These are phyloP conservation scores for Zymoseptoria crescenta DNA, from an alignment of 2,329 filamentous ascomycete genomes.

Conservation along the genomic window DNA sequence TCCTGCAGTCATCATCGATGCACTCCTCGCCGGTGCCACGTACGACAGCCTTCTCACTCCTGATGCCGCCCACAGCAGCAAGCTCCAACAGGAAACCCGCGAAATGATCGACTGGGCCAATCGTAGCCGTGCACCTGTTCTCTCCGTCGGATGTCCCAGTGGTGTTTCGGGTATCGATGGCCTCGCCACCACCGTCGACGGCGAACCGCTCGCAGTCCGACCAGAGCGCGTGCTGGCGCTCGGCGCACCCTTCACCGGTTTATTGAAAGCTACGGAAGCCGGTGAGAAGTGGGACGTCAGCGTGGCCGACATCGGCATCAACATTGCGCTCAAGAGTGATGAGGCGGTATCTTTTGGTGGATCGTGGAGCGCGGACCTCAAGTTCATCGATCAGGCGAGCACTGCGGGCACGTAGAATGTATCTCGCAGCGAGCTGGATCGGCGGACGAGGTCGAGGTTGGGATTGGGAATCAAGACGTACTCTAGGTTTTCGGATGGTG, in stretches of 20 bases:
- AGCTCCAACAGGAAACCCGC: slow-evolving; percentile 75
- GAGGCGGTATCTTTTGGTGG: slow-evolving; percentile 83
- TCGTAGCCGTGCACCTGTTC: slow-evolving; percentile 69
- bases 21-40: slow-evolving; percentile 75
- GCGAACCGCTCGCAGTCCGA: slow-evolving; percentile 68
- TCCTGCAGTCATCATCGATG: slow-evolving; percentile 79
- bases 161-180: slow-evolving; percentile 77
- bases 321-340: slow-evolving; percentile 73
- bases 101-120: slow-evolving; percentile 93
- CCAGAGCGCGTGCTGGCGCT: slow-evolving; percentile 78
- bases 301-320: slow-evolving; percentile 80
- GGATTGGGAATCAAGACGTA: neutral
- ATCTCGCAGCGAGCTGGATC: neutral
- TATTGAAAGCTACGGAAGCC: slow-evolving; percentile 66
- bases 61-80: slow-evolving; percentile 29
- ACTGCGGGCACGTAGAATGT: neutral
- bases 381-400: slow-evolving; percentile 13
- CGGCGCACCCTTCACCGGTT: slow-evolving; percentile 76
- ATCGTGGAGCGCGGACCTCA: slow-evolving; percentile 63
- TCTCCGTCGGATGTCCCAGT: slow-evolving; percentile 86
- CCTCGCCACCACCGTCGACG: slow-evolving; percentile 58
- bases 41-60: slow-evolving; percentile 73
- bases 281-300: slow-evolving; percentile 67
- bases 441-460: neutral
- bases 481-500: neutral